These are phyloP conservation scores for Fraxinus platypoda DNA, from an alignment of 305 asterid species.

Conservation along the genomic window DNA sequence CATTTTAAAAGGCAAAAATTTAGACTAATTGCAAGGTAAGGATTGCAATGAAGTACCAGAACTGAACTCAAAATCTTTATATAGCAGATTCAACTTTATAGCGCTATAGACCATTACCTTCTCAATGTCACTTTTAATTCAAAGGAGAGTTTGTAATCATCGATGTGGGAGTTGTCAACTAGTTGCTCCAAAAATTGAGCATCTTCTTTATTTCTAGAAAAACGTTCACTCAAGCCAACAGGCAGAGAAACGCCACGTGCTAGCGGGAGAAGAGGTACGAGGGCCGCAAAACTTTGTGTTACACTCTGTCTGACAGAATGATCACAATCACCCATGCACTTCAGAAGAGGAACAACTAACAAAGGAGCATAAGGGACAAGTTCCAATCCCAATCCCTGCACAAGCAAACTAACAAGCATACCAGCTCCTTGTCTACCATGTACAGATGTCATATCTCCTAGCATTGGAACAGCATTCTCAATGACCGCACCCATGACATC, in stretches of 20 bases:
- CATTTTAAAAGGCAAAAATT: not conserved
- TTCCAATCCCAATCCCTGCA: constrained; percentile 92
- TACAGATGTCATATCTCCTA: constrained; percentile 81
- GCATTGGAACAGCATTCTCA: constrained; percentile 89
- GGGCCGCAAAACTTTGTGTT: constrained; percentile 93
- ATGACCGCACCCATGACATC: constrained; percentile 86
- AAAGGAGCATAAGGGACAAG: constrained; percentile 95
- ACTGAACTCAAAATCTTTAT: not conserved
- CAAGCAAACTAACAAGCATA: constrained; percentile 97
- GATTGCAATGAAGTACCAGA: not conserved
- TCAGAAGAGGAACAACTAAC: constrained; percentile 89
- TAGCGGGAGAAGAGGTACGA: constrained; percentile 95
- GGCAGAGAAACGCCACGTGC: constrained; percentile 89
- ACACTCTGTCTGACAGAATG: constrained; percentile 98
- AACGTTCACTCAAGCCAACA: constrained; percentile 68
- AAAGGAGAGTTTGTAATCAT: constrained; percentile 83
- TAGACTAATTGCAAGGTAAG: not conserved
- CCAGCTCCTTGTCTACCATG: constrained; percentile 99
- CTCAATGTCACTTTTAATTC: constrained; percentile 86
- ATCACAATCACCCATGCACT: constrained; percentile 96
- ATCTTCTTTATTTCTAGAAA: constrained; percentile 85
- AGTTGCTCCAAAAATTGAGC: constrained; percentile 94
- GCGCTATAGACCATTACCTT: constrained; percentile 48
- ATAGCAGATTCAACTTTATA: not conserved
- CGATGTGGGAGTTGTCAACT: constrained; percentile 94